Evolutionary conservation across 495 filamentous ascomycete species (phyloP).

Genomic region (Penicillium samsonianum): DNA sequence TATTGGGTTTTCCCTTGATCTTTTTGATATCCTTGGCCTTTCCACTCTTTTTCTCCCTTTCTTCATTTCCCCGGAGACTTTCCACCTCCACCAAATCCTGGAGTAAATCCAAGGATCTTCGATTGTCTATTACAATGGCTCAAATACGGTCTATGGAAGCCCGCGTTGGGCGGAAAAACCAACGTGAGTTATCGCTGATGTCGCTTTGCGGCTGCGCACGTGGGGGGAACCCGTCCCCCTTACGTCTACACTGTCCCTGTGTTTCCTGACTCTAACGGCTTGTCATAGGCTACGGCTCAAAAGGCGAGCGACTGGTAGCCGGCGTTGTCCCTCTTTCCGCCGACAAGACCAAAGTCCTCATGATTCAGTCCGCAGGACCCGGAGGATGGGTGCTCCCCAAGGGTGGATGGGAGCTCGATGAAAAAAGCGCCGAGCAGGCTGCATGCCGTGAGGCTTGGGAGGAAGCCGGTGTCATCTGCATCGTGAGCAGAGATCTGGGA

Average conservation of each 20-base stretch:
- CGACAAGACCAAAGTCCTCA: constrained; percentile 77
- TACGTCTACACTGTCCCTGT: constrained; percentile 1
- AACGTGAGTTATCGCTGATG: constrained; percentile 65
- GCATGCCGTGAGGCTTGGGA: constrained; percentile 93
- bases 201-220: constrained; percentile 18
- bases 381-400: constrained; percentile 95
- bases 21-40: constrained; percentile 1
- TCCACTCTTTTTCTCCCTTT: constrained; percentile 23
- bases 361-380: constrained; percentile 89
- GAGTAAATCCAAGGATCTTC: constrained; percentile 6
- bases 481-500: constrained; percentile 79
- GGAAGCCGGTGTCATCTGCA: constrained; percentile 88
- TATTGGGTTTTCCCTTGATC: constrained; percentile 3
- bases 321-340: constrained; percentile 83
- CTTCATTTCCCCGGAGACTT: constrained; percentile 2
- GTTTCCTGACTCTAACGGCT: constrained; percentile 17
- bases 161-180: constrained; percentile 72
- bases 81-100: not conserved
- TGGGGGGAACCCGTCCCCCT: constrained; percentile 13
- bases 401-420: constrained; percentile 96
- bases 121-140: constrained; percentile 50
- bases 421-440: constrained; percentile 66
- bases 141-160: constrained; percentile 73
- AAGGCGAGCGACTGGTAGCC: constrained; percentile 93
- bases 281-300: constrained; percentile 76